Evolutionary conservation across 2,329 filamentous ascomycete species (phyloP), one percentile per base, ranked within the genome.

Genomic region (Paraconiothyrium brasiliense): DNA sequence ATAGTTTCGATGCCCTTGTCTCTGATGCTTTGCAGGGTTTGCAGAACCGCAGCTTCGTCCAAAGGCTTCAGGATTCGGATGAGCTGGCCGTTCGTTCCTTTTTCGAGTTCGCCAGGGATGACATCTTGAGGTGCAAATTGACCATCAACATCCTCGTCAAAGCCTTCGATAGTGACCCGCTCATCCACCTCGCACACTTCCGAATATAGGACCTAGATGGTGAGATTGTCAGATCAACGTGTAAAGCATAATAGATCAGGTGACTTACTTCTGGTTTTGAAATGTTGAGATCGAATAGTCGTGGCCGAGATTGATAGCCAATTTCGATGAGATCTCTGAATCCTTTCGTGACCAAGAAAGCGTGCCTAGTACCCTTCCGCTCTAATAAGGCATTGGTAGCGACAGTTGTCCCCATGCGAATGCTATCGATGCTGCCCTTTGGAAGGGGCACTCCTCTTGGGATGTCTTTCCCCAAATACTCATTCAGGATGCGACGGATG

Each of bases 401-500:
- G 1, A 72, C 66, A 14, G 70, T 69, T 7, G 70, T 69, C 24
- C 70, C 68, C 59, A 72, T 67, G 37, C 63, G 59, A 39, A 71
- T 69, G 6, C 58, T 63, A 46, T 66, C 68, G 30, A 71, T 68
- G 64, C 24, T 64, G 61, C 51, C 13, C n/a, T 56, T 44, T 4
- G 71, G 62, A 35, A 77, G 65, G 43, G 67, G 68, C 50, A 67
- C 34, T 14, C 65, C 64, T 8, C 68, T 64, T 8, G 72, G 67
- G n/a, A 73, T 62, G 2, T 58, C 11, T 22, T 39, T 56, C 14
- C 63, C 64, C 9, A 57, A 60, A 5, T 65, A 67, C 41, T 65
- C 37, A 47, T 75, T 70, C 22, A 77, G 62, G 9, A 77, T 69
- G 9, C 74, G 62, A 30, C 74, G 62, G n/a, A 77, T 74, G 14